Conservation (phyloP, 148 eudicot species). For the Rhododendron griersonianum region DNA sequence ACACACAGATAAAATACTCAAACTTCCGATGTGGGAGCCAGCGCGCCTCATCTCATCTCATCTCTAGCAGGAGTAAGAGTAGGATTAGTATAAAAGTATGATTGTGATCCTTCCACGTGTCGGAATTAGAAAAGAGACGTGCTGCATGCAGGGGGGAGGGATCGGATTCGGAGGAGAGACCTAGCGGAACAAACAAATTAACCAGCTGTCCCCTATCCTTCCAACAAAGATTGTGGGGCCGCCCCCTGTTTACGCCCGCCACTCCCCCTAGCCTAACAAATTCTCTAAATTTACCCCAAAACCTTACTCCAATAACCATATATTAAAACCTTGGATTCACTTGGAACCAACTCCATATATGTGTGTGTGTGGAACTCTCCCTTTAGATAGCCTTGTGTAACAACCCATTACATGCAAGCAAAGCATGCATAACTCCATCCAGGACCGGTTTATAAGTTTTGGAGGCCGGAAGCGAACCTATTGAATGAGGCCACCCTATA, state of each 20-base stretch:
- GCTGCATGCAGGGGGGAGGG: neutral
- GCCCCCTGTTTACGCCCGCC: conserved; percentile 1
- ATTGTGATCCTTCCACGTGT: conserved; percentile 9
- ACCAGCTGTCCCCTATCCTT: conserved; percentile 45
- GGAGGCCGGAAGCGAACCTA: too few species aligned
- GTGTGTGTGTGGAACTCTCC: too few species aligned
- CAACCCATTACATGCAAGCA: neutral
- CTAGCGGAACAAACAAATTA: neutral
- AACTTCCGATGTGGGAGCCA: too few species aligned
- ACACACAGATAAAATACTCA: too few species aligned
- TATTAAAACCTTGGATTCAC: neutral
- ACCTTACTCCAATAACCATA: neutral
- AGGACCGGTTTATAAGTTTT: too few species aligned
- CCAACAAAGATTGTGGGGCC: conserved; percentile 32
- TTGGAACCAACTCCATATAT: neutral
- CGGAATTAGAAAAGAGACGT: conserved; percentile 15
- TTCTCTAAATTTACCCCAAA: conserved; percentile 16
- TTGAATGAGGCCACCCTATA: too few species aligned
- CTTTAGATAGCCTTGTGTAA: neutral
- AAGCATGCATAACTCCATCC: neutral
- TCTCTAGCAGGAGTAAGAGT: too few species aligned
- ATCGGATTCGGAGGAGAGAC: too few species aligned
- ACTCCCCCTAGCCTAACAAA: neutral
- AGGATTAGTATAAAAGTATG: too few species aligned
- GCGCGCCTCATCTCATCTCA: too few species aligned